These are phyloP conservation scores for Logfia minima DNA, from an alignment of 129 eudicot species.

Conservation along the genomic window DNA sequence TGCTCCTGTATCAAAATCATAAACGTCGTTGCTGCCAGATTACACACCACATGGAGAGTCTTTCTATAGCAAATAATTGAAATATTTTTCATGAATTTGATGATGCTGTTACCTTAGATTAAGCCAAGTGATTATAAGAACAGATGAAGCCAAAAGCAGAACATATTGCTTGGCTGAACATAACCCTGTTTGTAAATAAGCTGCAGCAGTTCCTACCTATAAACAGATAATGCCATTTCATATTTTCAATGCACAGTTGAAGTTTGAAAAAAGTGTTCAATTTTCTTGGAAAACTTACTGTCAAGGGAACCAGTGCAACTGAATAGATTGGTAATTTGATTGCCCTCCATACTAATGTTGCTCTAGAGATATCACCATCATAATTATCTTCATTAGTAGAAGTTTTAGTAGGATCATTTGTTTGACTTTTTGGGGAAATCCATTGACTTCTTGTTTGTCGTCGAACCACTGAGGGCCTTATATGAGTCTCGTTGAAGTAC, in stretches of 20 bases:
- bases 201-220: conserved; percentile 92
- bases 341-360: conserved; percentile 88
- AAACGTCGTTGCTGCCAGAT: conserved; percentile 91
- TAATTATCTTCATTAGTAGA: conserved; percentile 30
- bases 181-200: conserved; percentile 74
- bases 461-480: conserved; percentile 12
- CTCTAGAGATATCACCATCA: conserved; percentile 46
- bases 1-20: conserved; percentile 97
- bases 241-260: neutral
- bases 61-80: neutral
- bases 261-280: neutral
- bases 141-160: conserved; percentile 63
- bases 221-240: neutral
- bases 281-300: conserved; percentile 48
- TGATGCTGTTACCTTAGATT: conserved; percentile 66
- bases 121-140: conserved; percentile 82
- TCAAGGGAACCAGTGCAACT: conserved; percentile 84
- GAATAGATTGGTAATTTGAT: conserved; percentile 86
- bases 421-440: conserved; percentile 25
- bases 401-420: conserved; percentile 17
- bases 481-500: conserved; percentile 13
- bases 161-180: conserved; percentile 57
- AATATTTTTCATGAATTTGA: neutral
- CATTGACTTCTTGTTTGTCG: conserved; percentile 12
- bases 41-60: conserved; percentile 21